Base-by-base conservation (phyloP, 2,329 filamentous ascomycete genomes). In the Epichloe uncinata region DNA sequence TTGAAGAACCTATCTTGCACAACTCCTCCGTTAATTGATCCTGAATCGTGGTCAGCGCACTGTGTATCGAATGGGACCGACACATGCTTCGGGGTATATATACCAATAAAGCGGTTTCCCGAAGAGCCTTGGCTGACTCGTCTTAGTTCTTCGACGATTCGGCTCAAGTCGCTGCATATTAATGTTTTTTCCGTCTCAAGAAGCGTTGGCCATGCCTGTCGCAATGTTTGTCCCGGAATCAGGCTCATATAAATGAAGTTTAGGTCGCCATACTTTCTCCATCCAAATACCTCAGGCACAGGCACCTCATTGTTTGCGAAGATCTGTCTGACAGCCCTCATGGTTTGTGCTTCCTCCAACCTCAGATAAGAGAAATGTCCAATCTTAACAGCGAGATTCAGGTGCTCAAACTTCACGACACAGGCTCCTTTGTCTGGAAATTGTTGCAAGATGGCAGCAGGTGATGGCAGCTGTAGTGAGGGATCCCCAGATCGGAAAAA, bases 191-290 rank as follows among this genome's bases (percentile, higher is more conserved):
- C 55, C 36, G 20, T n/a, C 30, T 49, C 43, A 5, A 50, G 50
- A 2, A 61, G 50, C 2, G 49, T 50, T 18, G 50, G 35, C 54
- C 57, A 61, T 15, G 49, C 53, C 34, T 55, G 34, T 51, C 56
- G 50, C 52, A 61, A 43, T 26, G 50, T 58, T 33, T 49, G 4
- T 2, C 56, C 57, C 0, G 13, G 48, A 33, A 59, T 42, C 5
- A 57, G 54, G 38, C 54, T 55, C 54, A 57, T 59, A 9, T 30
- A 56, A 57, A 60, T 54, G 41, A 58, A 58, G 9, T 26, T 47
- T 16, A 3, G 36, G 13, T n/a, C 5, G 15, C 36, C 5, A 38
- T 38, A 3, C 36, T 38, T n/a, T 38, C 36, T 38, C 36, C 15
- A 38, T 38, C 15, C 15, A 38, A 38, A 38, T n/a, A 38, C 15